These are phyloP conservation scores for Acanthamoeba healyi DNA, from an alignment of 208 protist genomes.

Conservation along the genomic window DNA sequence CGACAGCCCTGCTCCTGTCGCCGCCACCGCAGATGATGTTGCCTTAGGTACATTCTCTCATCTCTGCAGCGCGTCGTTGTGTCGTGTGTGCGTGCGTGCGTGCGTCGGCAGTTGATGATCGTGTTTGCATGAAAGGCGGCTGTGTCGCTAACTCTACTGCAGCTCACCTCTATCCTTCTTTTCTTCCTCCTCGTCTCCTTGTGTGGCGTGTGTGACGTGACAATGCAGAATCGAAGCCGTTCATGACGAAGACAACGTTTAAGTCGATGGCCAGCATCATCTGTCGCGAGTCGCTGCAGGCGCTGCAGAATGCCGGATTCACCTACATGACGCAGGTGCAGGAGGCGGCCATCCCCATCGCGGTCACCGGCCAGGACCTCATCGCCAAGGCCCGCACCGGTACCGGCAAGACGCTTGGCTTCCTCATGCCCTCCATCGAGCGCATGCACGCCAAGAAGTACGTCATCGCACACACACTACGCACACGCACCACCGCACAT, in stretches of 20 bases:
- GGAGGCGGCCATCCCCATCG: slow-evolving; percentile 83
- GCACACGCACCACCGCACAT: neutral
- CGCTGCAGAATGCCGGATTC: slow-evolving; percentile 92
- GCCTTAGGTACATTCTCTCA: neutral
- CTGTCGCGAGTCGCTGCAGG: slow-evolving; percentile 82
- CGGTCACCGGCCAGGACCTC: slow-evolving; percentile 82
- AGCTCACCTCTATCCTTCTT: neutral
- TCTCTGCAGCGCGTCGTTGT: no score
- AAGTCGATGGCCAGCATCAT: slow-evolving; percentile 24
- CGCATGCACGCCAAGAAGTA: slow-evolving; percentile 93
- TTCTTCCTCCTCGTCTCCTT: neutral
- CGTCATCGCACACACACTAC: no score
- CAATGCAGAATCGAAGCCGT: slow-evolving; percentile 58
- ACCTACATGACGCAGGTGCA: slow-evolving; percentile 97
- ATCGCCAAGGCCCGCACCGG: slow-evolving; percentile 88
- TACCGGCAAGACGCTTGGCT: slow-evolving; percentile 99
- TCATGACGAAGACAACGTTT: slow-evolving; percentile 53
- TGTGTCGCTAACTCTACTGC: neutral
- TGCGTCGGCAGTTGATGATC: neutral
- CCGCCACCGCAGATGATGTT: neutral
- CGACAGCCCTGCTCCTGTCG: neutral
- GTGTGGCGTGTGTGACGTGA: neutral
- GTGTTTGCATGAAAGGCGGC: neutral
- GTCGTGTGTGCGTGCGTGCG: neutral
- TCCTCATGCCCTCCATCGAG: slow-evolving; percentile 99